Conservation (phyloP, 208 protist genomes). For the Trypanosoma boissoni region DNA sequence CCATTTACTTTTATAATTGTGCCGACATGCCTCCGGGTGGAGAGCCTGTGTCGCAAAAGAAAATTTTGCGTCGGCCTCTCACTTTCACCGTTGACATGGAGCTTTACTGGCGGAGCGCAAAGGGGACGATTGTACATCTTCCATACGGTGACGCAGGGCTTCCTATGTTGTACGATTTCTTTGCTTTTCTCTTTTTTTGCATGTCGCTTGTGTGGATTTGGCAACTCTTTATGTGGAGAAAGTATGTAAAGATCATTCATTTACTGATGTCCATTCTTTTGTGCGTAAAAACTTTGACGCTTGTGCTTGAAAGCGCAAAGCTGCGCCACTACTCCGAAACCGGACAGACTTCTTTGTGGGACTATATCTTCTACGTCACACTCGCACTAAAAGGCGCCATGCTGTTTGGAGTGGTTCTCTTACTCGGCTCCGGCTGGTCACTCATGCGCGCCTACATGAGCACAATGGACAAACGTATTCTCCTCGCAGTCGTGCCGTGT, state of each 20-base stretch:
- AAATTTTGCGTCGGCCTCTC: conserved; percentile 7
- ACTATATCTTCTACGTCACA: conserved; percentile 58
- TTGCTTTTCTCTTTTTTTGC: conserved; percentile 17
- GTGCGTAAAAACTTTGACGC: conserved; percentile 32
- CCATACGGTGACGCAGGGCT: conserved; percentile 12
- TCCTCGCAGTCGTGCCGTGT: conserved; percentile 56
- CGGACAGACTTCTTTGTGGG: conserved; percentile 38
- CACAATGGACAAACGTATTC: conserved; percentile 65
- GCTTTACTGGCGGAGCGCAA: conserved; percentile 9
- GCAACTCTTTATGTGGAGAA: conserved; percentile 9
- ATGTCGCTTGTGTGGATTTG: conserved; percentile 19
- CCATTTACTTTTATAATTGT: conserved; percentile 42
- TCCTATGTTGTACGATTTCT: conserved; percentile 19
- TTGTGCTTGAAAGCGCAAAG: conserved; percentile 48
- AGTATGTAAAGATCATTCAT: conserved; percentile 27
- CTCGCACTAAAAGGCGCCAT: conserved; percentile 53
- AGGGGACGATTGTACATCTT: conserved; percentile 10
- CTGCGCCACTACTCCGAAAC: conserved; percentile 34
- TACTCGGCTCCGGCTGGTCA: conserved; percentile 70
- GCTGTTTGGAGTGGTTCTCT: conserved; percentile 57
- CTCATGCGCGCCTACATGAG: conserved; percentile 71
- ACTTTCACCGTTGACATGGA: conserved; percentile 21
- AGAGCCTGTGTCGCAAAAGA: background rate
- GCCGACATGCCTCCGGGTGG: conserved; percentile 14
- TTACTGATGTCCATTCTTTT: conserved; percentile 30